Base-by-base conservation (phyloP, 2,329 filamentous ascomycete species). In the Arthrobotrys entomopaga region DNA sequence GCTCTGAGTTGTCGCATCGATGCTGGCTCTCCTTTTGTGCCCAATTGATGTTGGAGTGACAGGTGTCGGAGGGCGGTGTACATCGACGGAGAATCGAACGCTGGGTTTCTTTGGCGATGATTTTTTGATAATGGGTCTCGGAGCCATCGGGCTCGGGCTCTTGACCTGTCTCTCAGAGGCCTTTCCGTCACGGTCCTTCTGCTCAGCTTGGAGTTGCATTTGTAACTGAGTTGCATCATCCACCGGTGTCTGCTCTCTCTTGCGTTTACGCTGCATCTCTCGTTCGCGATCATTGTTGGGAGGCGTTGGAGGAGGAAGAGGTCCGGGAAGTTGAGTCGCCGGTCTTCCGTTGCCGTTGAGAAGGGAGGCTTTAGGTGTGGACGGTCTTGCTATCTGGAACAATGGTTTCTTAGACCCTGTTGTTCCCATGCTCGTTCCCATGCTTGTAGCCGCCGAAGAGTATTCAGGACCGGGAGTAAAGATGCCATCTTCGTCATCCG, bases 401-500 rank as follows among this genome's bases (percentile, higher is more conserved):
- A 57, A 6, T 19, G 57, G 56, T 24, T 61, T 61, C 46, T 56
- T 58, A 65, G 40, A 50, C 48, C 29, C 29, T 34, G 63, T 58
- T 13, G 61, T 66, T 60, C 49, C 61, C 29, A 34, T 34, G 6
- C 29, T 34, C 29, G n/a, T n/a, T n/a, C n/a, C n/a, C 58, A 73
- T 54, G 48, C 69, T 73, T 15, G 70, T 74, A 5, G 50, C 70
- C 34, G 70, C 52, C 57, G 70, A 74, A 11, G 50, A 63, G 26
- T 67, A 67, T 53, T 66, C 70, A 38, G 70, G 70, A n/a, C 70
- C 70, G n/a, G 70, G 70, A 6, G 70, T 74, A 46, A 74, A 74
- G 40, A 74, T 59, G 13, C 63, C 70, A 34, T 34, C 29, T 66
- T 73, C 69, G 49, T 74, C 70, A 46, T 74, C 70, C 15, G 70